Percentiles rank a stretch among this genome's conserved stretches.
Conservation (phyloP, 2,329 filamentous ascomycete genomes). For the Fusarium annulatum region DNA sequence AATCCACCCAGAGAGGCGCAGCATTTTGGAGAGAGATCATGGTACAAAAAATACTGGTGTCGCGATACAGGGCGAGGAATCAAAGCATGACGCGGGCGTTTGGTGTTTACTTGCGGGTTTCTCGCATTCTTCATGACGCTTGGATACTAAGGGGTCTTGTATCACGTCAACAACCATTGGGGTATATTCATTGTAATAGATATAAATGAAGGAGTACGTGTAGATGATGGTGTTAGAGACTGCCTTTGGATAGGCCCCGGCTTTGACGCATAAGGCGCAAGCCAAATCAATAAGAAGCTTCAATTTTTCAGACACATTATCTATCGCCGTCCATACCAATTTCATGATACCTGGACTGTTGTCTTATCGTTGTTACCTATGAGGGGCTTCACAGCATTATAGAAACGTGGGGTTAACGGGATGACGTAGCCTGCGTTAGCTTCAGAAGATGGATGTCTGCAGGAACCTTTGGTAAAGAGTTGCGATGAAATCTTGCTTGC, state of each 20-base stretch:
- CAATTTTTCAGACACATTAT: not conserved
- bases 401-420: constrained; percentile 5
- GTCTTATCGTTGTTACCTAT: not conserved
- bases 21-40: constrained; percentile 20
- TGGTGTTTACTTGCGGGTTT: constrained; percentile 37
- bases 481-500: not conserved
- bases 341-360: constrained; percentile 23
- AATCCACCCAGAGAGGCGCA: constrained; percentile 33
- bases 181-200: constrained; percentile 45
- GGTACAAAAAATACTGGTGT: constrained; percentile 25
- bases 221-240: constrained; percentile 11
- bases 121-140: constrained; percentile 40
- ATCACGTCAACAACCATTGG: constrained; percentile 26
- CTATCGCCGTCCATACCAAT: not conserved
- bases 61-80: constrained; percentile 27
- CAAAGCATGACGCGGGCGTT: constrained; percentile 45
- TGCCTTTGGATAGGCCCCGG: constrained; percentile 34
- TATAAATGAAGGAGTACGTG: constrained; percentile 39
- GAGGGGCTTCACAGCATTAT: not conserved
- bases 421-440: constrained; percentile 31
- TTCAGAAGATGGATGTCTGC: not conserved
- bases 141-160: constrained; percentile 17
- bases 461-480: not conserved
- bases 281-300: constrained; percentile 10
- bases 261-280: constrained; percentile 17